A percentile compares a stretch with the other conserved stretches of the same genome.
Evolutionary conservation across 1,284 basidiomycete genomes (phyloP).

Genomic region (Pseudozyma flocculosa): DNA sequence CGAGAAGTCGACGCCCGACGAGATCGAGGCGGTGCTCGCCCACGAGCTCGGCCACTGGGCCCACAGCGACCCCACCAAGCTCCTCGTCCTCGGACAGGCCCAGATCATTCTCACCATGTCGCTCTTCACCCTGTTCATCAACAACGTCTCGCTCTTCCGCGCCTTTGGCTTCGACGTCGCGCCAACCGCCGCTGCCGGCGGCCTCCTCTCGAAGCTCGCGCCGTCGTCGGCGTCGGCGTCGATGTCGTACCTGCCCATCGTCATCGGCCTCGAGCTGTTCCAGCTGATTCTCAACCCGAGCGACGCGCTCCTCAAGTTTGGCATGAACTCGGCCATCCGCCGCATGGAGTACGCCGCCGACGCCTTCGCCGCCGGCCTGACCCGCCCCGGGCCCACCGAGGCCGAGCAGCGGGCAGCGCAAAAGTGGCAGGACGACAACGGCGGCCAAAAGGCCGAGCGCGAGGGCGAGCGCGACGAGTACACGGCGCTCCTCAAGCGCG

Average conservation of each 20-base stretch:
- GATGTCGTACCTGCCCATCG: conserved; percentile 46
- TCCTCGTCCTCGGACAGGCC: conserved; percentile 79
- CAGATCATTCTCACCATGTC: conserved; percentile 84
- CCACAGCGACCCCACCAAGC: conserved; percentile 77
- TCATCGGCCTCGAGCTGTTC: conserved; percentile 55
- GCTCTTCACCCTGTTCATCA: conserved; percentile 87
- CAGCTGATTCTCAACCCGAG: conserved; percentile 51
- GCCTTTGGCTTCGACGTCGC: conserved; percentile 75
- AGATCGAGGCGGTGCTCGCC: conserved; percentile 60
- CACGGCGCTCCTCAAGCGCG: conserved; percentile 41
- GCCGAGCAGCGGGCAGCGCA: conserved; percentile 33
- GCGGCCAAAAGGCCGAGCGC: conserved; percentile 12
- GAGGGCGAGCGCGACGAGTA: conserved; percentile 44
- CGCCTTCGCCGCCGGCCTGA: conserved; percentile 39
- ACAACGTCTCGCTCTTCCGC: conserved; percentile 72
- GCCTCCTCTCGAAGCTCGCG: conserved; percentile 18
- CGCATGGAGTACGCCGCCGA: conserved; percentile 55
- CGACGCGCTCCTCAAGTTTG: conserved; percentile 52
- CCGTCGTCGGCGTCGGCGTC: conserved; percentile 13
- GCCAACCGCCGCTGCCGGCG: conserved; percentile 1
- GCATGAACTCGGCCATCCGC: conserved; percentile 46
- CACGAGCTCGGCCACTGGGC: conserved; percentile 77
- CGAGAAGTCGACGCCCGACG: conserved; percentile 77
- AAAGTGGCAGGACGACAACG: conserved; percentile 19
- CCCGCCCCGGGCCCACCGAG: conserved; percentile 31